Percentiles rank a stretch among this genome's conserved stretches.
Conservation (phyloP, 768 basidiomycete genomes). For the Xerocomus spinulosus region DNA sequence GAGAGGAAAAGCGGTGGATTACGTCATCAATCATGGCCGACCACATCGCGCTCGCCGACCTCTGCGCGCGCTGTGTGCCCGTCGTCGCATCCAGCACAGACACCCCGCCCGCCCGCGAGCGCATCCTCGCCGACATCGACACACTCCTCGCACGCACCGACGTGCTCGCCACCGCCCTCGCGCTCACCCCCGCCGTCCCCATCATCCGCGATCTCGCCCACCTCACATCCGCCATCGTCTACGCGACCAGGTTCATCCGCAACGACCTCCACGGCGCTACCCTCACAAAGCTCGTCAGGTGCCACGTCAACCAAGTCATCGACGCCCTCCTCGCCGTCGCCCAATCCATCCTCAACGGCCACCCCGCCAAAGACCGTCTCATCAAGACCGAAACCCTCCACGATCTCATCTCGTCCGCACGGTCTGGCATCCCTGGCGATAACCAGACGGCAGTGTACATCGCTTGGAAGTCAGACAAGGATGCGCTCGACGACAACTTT, state of each 20-base stretch:
- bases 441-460: conserved; percentile 56
- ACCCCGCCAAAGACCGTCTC: conserved; percentile 49
- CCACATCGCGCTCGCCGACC: conserved; percentile 11
- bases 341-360: conserved; percentile 41
- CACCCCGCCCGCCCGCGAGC: conserved; percentile 15
- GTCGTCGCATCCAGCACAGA: background rate
- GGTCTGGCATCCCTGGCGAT: conserved; percentile 49
- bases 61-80: background rate
- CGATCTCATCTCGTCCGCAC: conserved; percentile 51
- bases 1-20: background rate
- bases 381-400: conserved; percentile 57
- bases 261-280: conserved; percentile 40
- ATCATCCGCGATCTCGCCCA: conserved; percentile 52
- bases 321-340: conserved; percentile 41
- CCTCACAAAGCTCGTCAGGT: conserved; percentile 41
- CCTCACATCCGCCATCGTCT: conserved; percentile 45
- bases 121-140: conserved; percentile 52
- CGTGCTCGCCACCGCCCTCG: conserved; percentile 51
- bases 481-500: conserved; percentile 56
- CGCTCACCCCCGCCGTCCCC: conserved; percentile 45
- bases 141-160: conserved; percentile 58
- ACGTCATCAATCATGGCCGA: background rate
- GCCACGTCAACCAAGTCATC: conserved; percentile 40
- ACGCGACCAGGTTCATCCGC: conserved; percentile 45
- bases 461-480: conserved; percentile 48